Percentiles rank a stretch among this genome's conserved stretches.
Conservation (phyloP, 805 yeast species). For the Teunomyces stri region DNA sequence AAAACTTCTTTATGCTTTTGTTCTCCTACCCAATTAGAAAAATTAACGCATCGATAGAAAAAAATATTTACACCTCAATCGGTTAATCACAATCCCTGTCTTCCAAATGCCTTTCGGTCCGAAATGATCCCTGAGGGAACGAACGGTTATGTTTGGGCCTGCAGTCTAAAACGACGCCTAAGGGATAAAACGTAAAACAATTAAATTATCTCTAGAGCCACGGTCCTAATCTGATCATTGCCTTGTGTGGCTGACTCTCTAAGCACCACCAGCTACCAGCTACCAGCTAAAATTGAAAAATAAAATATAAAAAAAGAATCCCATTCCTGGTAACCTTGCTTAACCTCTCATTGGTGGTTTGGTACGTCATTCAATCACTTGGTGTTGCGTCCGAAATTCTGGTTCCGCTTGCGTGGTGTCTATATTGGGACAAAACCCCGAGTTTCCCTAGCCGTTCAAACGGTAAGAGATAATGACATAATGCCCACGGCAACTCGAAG, state of each 20-base stretch:
- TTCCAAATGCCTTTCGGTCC: neutral
- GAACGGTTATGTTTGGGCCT: neutral
- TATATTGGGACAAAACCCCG: neutral
- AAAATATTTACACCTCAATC: neutral
- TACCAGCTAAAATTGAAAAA: too few relatives aligned
- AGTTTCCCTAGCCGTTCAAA: conserved; percentile 2
- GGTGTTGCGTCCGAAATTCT: neutral
- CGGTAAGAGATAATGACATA: neutral
- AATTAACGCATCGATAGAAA: conserved; percentile 2
- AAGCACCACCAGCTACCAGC: too few relatives aligned
- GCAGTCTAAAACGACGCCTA: neutral
- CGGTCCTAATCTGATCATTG: neutral
- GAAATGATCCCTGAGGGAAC: neutral
- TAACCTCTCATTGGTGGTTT: neutral
- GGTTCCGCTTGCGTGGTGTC: neutral
- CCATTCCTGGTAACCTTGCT: neutral
- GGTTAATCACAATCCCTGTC: neutral
- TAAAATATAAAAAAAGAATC: too few relatives aligned
- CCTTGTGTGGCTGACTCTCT: neutral
- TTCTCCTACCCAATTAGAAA: conserved; percentile 1
- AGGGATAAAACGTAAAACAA: neutral
- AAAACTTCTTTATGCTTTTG: neutral
- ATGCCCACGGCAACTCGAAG: neutral
- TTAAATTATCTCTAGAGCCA: neutral
- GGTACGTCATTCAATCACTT: neutral